Percentiles rank a stretch among this genome's conserved stretches.
phyloP scores from a whole-genome alignment of 345 rosid species.

The Carallia brachiata region DNA sequence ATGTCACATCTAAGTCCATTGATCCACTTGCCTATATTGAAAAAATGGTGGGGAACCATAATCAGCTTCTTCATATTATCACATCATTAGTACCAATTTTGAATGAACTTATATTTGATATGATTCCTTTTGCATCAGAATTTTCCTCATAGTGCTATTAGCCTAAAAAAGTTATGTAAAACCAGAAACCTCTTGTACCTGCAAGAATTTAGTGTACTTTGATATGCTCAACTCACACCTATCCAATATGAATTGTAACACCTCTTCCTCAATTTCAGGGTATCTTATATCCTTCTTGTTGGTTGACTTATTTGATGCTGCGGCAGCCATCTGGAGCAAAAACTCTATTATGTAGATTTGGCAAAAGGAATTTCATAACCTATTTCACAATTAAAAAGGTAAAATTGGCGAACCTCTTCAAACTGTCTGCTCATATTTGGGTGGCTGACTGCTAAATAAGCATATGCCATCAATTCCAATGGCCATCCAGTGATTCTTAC shows the following conservation, averaged over 20 bases:
- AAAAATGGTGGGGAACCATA: not conserved
- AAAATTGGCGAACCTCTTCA: constrained; percentile 60
- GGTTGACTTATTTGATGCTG: constrained; percentile 70
- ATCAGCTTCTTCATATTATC: not conserved
- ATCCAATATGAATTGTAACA: constrained; percentile 70
- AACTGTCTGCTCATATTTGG: constrained; percentile 72
- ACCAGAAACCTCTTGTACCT: constrained; percentile 43
- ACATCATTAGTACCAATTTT: not conserved
- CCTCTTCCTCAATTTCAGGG: constrained; percentile 75
- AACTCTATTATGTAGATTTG: constrained; percentile 6
- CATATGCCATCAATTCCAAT: constrained; percentile 81
- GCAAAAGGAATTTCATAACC: not conserved
- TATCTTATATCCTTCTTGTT: constrained; percentile 54
- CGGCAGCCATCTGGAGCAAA: constrained; percentile 76
- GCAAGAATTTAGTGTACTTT: constrained; percentile 76
- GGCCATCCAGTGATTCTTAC: constrained; percentile 92
- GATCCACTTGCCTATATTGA: constrained; percentile 72
- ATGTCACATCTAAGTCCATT: constrained; percentile 92
- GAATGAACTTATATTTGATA: not conserved
- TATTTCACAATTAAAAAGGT: constrained; percentile 3
- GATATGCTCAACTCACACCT: constrained; percentile 86
- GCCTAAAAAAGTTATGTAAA: not conserved
- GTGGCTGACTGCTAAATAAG: constrained; percentile 83
- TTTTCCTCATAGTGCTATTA: not conserved
- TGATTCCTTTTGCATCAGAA: not conserved